phyloP scores from a whole-genome alignment of 2,329 filamentous ascomycete genomes.

The Fusarium sp. region DNA sequence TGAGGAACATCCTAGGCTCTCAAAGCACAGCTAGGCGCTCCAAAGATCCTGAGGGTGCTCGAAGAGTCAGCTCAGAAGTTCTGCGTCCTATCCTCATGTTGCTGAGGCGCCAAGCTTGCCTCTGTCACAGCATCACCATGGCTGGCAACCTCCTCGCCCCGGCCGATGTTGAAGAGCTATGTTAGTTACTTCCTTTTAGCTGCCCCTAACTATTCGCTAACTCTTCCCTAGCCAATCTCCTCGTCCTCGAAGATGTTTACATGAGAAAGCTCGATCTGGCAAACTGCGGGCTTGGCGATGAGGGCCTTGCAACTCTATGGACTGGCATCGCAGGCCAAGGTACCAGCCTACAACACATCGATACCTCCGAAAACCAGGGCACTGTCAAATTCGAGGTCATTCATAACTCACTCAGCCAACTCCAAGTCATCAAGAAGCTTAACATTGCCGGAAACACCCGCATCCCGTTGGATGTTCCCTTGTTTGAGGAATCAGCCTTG shows the following conservation, averaged over 20 bases:
- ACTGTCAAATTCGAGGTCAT: constrained; percentile 62
- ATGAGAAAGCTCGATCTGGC: constrained; percentile 64
- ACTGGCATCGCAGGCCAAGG: constrained; percentile 60
- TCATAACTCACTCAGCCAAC: constrained; percentile 57
- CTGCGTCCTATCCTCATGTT: constrained; percentile 63
- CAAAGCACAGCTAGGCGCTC: constrained; percentile 37
- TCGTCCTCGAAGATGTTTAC: constrained; percentile 52
- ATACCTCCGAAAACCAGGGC: constrained; percentile 66
- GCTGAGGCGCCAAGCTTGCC: constrained; percentile 58
- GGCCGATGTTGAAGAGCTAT: constrained; percentile 62
- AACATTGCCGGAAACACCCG: constrained; percentile 65
- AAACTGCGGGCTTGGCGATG: constrained; percentile 63
- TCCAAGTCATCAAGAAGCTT: constrained; percentile 60
- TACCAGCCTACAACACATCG: constrained; percentile 60
- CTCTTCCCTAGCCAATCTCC: constrained; percentile 45
- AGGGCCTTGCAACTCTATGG: constrained; percentile 61
- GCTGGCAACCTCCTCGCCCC: constrained; percentile 62
- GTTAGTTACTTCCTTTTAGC: constrained; percentile 46
- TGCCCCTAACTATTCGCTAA: constrained; percentile 14
- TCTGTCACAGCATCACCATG: constrained; percentile 64
- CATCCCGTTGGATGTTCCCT: constrained; percentile 56
- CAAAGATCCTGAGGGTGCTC: constrained; percentile 39
- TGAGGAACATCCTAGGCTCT: constrained; percentile 58
- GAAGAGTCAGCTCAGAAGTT: constrained; percentile 54
- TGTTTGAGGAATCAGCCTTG: constrained; percentile 61